phyloP scores from a whole-genome alignment of 2,329 filamentous ascomycete species.

The Sporothrix globosa region DNA sequence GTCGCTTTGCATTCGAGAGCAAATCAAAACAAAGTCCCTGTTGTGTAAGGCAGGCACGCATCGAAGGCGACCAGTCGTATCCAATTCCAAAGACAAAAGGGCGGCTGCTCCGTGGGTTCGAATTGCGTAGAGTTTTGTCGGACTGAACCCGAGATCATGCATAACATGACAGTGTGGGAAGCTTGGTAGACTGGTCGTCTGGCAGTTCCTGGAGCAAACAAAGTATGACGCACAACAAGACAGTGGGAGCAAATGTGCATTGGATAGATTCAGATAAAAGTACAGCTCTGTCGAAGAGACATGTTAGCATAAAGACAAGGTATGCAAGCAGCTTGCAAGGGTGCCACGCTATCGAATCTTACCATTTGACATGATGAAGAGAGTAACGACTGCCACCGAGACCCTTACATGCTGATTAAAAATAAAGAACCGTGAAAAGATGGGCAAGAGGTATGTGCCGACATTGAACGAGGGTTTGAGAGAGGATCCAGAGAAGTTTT shows the following conservation, averaged over 20 bases:
- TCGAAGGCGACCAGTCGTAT: not conserved
- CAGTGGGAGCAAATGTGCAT: not conserved
- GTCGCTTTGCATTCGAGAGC: not conserved
- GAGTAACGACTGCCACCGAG: not conserved
- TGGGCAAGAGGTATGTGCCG: not conserved
- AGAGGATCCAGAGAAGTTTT: not conserved
- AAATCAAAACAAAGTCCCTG: not conserved
- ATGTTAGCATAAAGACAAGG: not conserved
- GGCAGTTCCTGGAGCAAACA: not conserved
- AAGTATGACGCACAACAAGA: not conserved
- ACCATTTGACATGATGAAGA: not conserved
- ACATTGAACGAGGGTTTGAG: not conserved
- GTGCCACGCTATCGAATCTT: not conserved
- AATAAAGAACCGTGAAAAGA: not conserved
- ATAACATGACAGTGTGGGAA: not conserved
- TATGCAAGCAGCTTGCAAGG: not conserved
- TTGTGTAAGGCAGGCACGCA: not conserved
- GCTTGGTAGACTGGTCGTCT: not conserved
- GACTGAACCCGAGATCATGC: not conserved
- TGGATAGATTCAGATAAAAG: not conserved
- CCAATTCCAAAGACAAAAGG: not conserved
- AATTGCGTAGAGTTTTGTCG: not conserved
- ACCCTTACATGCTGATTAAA: not conserved
- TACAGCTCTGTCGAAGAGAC: not conserved
- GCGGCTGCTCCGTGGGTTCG: not conserved